Evolutionary conservation across 176 grass and related monocot species (phyloP), one percentile per base, ranked within the genome.

Genomic region (Pontederia crassipes): DNA sequence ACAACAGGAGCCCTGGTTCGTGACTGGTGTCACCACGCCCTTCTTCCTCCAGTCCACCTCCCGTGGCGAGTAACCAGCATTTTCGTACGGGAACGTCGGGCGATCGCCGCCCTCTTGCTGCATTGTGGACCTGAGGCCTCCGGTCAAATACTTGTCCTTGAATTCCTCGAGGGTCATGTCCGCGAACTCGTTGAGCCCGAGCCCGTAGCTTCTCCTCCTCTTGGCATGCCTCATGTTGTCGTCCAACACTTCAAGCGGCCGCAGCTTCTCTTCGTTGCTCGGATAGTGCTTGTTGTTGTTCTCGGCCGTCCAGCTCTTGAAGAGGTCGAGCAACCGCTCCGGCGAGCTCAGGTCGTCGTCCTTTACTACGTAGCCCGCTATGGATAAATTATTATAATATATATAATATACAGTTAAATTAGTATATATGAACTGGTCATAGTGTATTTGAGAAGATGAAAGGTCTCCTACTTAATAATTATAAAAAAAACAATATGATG

Each of bases 11-110:
- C 54, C 54, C 20, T 56, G 54, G 54, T 56, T 56, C 54, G 16
- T 35, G 29, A 35, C 29, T 35, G 29, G 29, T 2, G 29, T 35
- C 29, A 35, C 29, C 2, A 4, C 29, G n/a, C 54, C 54, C 3
- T 56, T 56, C 10, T 56, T 56, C 54, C 54, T 56, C 54, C 54
- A 56, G 20, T 56, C 54, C 54, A 56, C 54, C 2, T n/a, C n/a
- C 17, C 20, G 16, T 8, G 54, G 54, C 54, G 17, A 24, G 54
- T 56, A 13, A 13, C 17, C 20, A 9, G 54, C 16, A 56, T 56
- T 15, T 56, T 56, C 54, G 17, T 56, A 24, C 54, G 15, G n/a
- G 54, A 56, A 56, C 17, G 12, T 56, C 17, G 14, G 20, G 20
- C 8, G 2, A 56, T 56, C 54, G 17, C 54, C 20, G 8, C 2